Evolutionary conservation across 805 yeast genomes (phyloP), one percentile per base, ranked within the genome.

Genomic region (Kodamaea kaohsiungensis): DNA sequence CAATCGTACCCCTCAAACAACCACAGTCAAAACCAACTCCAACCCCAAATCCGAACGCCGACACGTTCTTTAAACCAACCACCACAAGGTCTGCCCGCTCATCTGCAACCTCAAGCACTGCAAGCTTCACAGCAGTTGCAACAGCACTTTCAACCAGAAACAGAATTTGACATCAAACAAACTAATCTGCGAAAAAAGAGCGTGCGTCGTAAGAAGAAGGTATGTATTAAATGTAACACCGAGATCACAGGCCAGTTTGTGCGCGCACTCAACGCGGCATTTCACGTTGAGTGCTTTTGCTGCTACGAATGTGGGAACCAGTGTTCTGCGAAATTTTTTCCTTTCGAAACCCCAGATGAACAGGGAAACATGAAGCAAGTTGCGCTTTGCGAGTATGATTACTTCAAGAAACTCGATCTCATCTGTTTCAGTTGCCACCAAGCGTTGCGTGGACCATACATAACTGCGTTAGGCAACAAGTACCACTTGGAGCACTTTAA

Each of bases 401-500:
- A 91, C 69, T 95, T 95, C 75, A 85, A 83, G 65, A 82, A 96
- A 61, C 81, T 91, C 53, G 88, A 89, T 54, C 78, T 95, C 50
- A 82, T 95, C n/a, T 95, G 99, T 66, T 82, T 80, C 64, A 88
- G 85, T 15, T 95, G 99, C 72, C 83, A 89, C 59, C 82, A 81
- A 22, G 96, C 97, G 3, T 77, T 96, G 49, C 75, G 97, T 61
- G 98, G 98, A 0, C 88, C 96, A 1, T 93, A 93, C 71, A 91
- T 92, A 55, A 92, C 97, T 1, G 98, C 98, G 0, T 81, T 92
- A 63, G 96, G 96, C 10, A 84, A 86, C 61, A 89, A 93, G 65
- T 95, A 91, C 68, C 98, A 95, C 65, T 86, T 93, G 51, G 97
- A 95, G 61, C 99, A 95, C 71, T 95, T 96, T 71, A 88, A 90